Evolutionary conservation across 306 rosid genomes (phyloP).

Genomic region (Castanopsis chinensis): DNA sequence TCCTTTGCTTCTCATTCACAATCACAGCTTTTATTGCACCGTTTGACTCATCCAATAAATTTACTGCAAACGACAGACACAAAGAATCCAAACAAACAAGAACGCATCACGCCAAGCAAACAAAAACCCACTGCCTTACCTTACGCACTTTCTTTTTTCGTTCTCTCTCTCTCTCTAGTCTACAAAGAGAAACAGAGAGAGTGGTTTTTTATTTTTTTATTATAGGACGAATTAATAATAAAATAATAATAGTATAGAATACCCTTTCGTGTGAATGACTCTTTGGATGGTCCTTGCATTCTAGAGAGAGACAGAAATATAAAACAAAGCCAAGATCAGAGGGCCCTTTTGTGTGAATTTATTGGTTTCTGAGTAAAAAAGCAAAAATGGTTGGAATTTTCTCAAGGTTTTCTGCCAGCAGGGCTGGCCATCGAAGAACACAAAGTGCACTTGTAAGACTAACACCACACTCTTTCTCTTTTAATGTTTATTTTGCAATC

Average conservation of each 20-base stretch:
- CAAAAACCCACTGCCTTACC: constrained; percentile 20
- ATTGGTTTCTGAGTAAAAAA: constrained; percentile 19
- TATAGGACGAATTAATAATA: background rate
- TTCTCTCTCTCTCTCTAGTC: background rate
- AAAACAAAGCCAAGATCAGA: constrained; percentile 14
- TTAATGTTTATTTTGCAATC: background rate
- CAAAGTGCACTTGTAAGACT: constrained; percentile 90
- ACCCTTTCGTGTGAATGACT: constrained; percentile 8
- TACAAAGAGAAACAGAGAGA: background rate
- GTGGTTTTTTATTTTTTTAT: background rate
- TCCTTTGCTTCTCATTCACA: constrained; percentile 17
- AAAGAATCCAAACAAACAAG: constrained; percentile 20
- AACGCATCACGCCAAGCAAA: constrained; percentile 52
- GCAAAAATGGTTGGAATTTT: constrained; percentile 81
- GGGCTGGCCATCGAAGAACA: constrained; percentile 77
- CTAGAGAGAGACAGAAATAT: background rate
- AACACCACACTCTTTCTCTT: constrained; percentile 26
- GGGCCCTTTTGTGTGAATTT: constrained; percentile 12
- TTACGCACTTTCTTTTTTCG: background rate
- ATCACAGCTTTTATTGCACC: constrained; percentile 18
- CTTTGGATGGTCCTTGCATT: background rate
- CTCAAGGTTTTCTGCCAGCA: constrained; percentile 80
- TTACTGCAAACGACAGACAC: constrained; percentile 13
- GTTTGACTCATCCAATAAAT: constrained; percentile 31
- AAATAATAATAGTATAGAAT: background rate